Base-by-base conservation (phyloP, 352 stramenopile species). In the Phytopythium boreale region DNA sequence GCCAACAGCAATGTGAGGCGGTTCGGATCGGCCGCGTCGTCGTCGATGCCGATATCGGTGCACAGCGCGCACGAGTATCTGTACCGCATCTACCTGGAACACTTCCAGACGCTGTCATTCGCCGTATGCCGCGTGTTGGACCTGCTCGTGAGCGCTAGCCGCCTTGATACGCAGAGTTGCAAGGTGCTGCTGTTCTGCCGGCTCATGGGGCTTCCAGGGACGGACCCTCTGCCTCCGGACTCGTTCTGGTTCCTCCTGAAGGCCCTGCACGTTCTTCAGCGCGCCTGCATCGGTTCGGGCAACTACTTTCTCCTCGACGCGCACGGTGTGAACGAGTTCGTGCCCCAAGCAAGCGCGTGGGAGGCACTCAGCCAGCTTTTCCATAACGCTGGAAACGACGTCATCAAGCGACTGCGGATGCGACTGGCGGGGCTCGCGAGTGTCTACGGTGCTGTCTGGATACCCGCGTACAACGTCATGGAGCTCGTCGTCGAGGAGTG, bases 191-290 rank as follows among this genome's bases (percentile, higher is more conserved):
- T 88, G 12, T 88, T 84, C 56, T 80, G 69, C 34, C 69, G 72
- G 4, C 53, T 88, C 8, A 34, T 88, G 22, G 62, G 69, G 3
- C 58, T 88, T 12, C 64, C 71, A 4, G 79, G 76, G 14, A 75
- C 81, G 36, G 66, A 76, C 6, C 37, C 68, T 15, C 68, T 88
- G 12, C 57, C 74, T 5, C 46, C 51, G 0, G 73, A 76, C 31
- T 76, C 75, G n/a, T 81, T 83, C 27, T 88, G 79, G 79, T 88
- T 88, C 51, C 64, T 77, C 11, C 56, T 88, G 2, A 82, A 85
- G 65, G 64, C 75, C 2, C 43, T 83, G 1, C 74, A 85, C 34
- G 62, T 84, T 3, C 63, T 88, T 14, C 76, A 84, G 62, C 71
- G 72, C 15, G 68, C 65, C 20, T 82, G 72, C 65, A 57, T 50